A percentile compares a stretch with the other conserved stretches of the same genome.
Evolutionary conservation across 2,329 filamentous ascomycete genomes (phyloP).

Genomic region (Fusarium mundagurra): DNA sequence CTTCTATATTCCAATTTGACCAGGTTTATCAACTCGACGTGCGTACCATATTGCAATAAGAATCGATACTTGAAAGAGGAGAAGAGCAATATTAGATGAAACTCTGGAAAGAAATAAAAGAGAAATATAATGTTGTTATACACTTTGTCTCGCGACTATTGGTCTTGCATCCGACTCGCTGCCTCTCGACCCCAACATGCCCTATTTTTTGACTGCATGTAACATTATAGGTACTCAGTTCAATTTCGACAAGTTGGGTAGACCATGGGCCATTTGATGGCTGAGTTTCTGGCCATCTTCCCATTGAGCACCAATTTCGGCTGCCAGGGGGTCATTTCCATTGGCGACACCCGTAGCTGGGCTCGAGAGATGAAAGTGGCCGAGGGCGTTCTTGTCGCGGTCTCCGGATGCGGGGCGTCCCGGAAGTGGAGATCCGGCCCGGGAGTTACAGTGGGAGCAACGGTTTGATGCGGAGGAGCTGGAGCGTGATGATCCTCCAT

Average conservation of each 20-base stretch:
- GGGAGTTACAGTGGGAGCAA: not conserved
- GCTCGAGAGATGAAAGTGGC: not conserved
- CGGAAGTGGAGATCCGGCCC: not conserved
- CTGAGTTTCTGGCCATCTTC: not conserved
- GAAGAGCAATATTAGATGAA: not conserved
- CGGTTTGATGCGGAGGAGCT: not conserved
- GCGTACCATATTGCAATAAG: not conserved
- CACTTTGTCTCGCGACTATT: slow-evolving; percentile 8
- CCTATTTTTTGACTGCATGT: not conserved
- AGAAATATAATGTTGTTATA: not conserved
- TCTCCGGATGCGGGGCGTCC: not conserved
- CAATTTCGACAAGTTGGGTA: not conserved
- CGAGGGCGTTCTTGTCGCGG: not conserved
- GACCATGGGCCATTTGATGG: not conserved
- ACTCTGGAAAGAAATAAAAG: not conserved
- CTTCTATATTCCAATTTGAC: not conserved
- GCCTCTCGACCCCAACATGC: not conserved
- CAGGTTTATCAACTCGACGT: not conserved
- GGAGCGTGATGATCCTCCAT: not conserved
- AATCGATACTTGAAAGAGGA: not conserved
- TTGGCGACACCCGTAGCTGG: not conserved
- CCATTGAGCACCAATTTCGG: not conserved
- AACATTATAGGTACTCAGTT: not conserved
- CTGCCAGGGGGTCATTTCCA: not conserved
- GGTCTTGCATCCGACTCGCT: not conserved